Percentiles rank a stretch among this genome's conserved stretches.
Conservation (phyloP, 2,329 filamentous ascomycete genomes). For the Alternaria sp. region DNA sequence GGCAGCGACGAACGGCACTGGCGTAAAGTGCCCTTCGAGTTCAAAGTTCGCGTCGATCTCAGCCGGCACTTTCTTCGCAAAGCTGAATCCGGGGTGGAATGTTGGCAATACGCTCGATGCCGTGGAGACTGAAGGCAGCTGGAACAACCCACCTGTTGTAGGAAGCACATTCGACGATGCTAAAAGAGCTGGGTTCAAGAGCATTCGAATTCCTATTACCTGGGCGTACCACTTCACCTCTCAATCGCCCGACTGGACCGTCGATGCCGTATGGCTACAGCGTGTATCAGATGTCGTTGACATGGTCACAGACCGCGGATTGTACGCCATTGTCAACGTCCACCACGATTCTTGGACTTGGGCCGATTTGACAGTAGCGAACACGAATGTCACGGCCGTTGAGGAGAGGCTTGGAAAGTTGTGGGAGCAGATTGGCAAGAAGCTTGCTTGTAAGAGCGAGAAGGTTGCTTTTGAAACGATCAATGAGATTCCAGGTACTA, state of each 20-base stretch:
- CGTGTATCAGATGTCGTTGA: slow-evolving; percentile 65
- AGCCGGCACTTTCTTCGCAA: slow-evolving; percentile 55
- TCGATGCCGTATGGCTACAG: slow-evolving; percentile 62
- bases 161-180: slow-evolving; percentile 59
- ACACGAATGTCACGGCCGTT: slow-evolving; percentile 59
- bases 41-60: slow-evolving; percentile 55
- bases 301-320: slow-evolving; percentile 57
- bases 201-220: slow-evolving; percentile 65
- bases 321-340: slow-evolving; percentile 64
- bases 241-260: slow-evolving; percentile 59
- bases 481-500: slow-evolving; percentile 64
- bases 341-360: slow-evolving; percentile 67
- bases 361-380: slow-evolving; percentile 58
- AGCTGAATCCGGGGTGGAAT: slow-evolving; percentile 65
- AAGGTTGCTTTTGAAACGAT: slow-evolving; percentile 64
- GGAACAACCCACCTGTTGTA: slow-evolving; percentile 63
- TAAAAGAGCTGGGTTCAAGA: slow-evolving; percentile 63
- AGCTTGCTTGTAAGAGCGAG: slow-evolving; percentile 61
- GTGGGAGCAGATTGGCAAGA: slow-evolving; percentile 64
- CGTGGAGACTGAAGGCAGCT: slow-evolving; percentile 61
- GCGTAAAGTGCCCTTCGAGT: slow-evolving; percentile 44
- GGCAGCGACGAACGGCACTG: slow-evolving; percentile 20
- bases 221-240: slow-evolving; percentile 64
- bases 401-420: slow-evolving; percentile 63
- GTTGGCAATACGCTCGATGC: slow-evolving; percentile 67